Base-by-base conservation (phyloP, 192 early-diverging fungal genomes). In the Backusella macrospora region DNA sequence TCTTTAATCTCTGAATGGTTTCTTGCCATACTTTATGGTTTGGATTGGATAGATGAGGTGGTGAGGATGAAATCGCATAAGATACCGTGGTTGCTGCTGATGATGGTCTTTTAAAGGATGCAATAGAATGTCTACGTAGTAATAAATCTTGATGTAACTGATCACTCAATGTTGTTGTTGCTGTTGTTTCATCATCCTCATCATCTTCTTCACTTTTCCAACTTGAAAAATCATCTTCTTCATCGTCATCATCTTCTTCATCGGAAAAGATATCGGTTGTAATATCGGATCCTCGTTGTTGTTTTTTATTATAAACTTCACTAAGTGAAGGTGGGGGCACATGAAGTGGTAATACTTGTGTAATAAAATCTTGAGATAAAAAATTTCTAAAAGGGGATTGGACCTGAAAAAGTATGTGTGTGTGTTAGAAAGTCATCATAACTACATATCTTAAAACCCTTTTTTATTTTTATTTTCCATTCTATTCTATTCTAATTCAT, bases 251-350 rank as follows among this genome's bases (percentile, higher is more conserved):
- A 0, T 65, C 63, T 18, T 38, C 34, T 68, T 68, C 67, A 16
- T 45, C 45, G 4, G 23, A 68, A 12, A 44, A 23, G 5, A 29
- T 45, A 47, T 68, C 67, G 14, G 21, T 23, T 42, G 39, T 34
- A 34, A 0, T 46, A 21, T 9, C n/a, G 45, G 67, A 26, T 45
- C 15, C 42, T 43, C 42, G 13, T 48, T 63, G 23, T 29, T 34
- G n/a, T 65, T 71, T 21, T 39, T 39, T 14, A 29, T 65, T 39
- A n/a, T 18, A 52, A 13, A 69, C 45, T 38, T 74, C 78, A 73
- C 78, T 80, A 10, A 80, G 55, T 10, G 78, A 75, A 6, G 78
- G 78, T 21, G 78, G 78, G 16, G 78, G 78, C 65, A 80, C 72
- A 74, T 80, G 78, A 16, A 80, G 43, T 23, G 78, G 78, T 69